Evolutionary conservation across 805 yeast genomes (phyloP).

Genomic region (Wickerhamomyces mucosus): DNA sequence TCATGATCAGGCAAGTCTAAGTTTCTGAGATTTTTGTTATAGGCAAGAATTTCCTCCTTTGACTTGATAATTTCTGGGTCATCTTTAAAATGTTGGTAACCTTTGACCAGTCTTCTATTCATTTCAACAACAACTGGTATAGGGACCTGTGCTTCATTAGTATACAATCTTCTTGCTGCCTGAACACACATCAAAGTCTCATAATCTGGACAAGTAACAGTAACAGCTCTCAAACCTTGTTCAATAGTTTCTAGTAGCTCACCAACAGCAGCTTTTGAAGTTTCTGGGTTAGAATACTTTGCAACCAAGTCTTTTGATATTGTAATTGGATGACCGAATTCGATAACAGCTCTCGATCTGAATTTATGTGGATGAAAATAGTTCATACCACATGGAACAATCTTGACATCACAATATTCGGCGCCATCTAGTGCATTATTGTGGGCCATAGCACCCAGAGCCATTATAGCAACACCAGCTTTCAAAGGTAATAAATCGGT

Average conservation of each 20-base stretch:
- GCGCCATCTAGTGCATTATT: slow-evolving; percentile 56
- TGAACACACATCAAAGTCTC: slow-evolving; percentile 93
- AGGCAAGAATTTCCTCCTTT: slow-evolving; percentile 53
- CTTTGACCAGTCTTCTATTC: slow-evolving; percentile 78
- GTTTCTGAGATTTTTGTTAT: slow-evolving; percentile 55
- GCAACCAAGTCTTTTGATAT: slow-evolving; percentile 52
- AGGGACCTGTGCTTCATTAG: slow-evolving; percentile 67
- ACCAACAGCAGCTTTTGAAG: slow-evolving; percentile 61
- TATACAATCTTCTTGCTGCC: slow-evolving; percentile 84
- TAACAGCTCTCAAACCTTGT: slow-evolving; percentile 75
- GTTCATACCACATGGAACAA: slow-evolving; percentile 94
- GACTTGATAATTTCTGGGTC: slow-evolving; percentile 57
- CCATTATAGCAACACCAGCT: slow-evolving; percentile 98
- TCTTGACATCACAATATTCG: slow-evolving; percentile 65
- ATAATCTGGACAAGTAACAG: slow-evolving; percentile 87
- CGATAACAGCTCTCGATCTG: slow-evolving; percentile 89
- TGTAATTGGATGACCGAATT: slow-evolving; percentile 81
- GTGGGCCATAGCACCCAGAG: slow-evolving; percentile 80
- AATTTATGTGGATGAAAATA: slow-evolving; percentile 92
- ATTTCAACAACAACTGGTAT: slow-evolving; percentile 80
- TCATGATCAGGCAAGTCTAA: slow-evolving; percentile 48
- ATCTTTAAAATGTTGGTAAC: slow-evolving; percentile 65
- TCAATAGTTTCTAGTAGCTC: slow-evolving; percentile 64
- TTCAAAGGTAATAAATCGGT: slow-evolving; percentile 84
- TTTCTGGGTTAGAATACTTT: slow-evolving; percentile 53